phyloP scores from a whole-genome alignment of 352 stramenopile genomes.

The Globisporangium emineosum region DNA sequence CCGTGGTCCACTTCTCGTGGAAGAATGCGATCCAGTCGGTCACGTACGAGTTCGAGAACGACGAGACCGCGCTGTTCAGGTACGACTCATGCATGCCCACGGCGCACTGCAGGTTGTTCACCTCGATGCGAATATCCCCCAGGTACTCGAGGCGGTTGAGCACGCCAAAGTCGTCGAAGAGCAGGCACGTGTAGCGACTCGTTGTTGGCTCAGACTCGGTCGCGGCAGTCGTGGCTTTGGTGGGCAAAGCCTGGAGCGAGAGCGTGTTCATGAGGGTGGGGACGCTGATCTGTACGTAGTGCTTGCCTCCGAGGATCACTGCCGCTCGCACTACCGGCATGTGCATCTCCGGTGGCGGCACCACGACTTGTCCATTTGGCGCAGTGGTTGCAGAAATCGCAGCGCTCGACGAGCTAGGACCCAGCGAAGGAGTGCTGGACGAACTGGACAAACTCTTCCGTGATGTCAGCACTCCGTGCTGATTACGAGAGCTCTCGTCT shows the following conservation, averaged over 20 bases:
- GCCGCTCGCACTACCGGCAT: conserved; percentile 53
- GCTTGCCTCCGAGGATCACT: conserved; percentile 45
- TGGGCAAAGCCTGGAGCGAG: conserved; percentile 54
- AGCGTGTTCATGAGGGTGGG: conserved; percentile 67
- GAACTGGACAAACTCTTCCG: conserved; percentile 14
- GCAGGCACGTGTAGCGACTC: conserved; percentile 57
- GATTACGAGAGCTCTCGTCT: background rate
- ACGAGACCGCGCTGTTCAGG: conserved; percentile 78
- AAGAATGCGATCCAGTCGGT: conserved; percentile 87
- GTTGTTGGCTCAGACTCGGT: conserved; percentile 11
- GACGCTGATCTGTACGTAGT: conserved; percentile 73
- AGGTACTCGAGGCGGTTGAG: conserved; percentile 73
- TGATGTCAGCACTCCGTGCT: conserved; percentile 3
- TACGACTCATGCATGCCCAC: conserved; percentile 85
- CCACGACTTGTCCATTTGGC: conserved; percentile 25
- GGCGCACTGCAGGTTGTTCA: conserved; percentile 66
- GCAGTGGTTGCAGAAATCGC: background rate
- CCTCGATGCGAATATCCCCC: conserved; percentile 47
- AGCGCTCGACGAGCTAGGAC: background rate
- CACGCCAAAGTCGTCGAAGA: conserved; percentile 78
- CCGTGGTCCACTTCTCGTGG: conserved; percentile 64
- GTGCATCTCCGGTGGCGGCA: conserved; percentile 65
- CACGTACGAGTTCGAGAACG: conserved; percentile 66
- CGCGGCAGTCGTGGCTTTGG: conserved; percentile 28
- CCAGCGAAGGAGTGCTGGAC: background rate